Percentiles rank a stretch among this genome's conserved stretches.
Evolutionary conservation across 768 basidiomycete genomes (phyloP).

Genomic region (Fomitopsis serialis): DNA sequence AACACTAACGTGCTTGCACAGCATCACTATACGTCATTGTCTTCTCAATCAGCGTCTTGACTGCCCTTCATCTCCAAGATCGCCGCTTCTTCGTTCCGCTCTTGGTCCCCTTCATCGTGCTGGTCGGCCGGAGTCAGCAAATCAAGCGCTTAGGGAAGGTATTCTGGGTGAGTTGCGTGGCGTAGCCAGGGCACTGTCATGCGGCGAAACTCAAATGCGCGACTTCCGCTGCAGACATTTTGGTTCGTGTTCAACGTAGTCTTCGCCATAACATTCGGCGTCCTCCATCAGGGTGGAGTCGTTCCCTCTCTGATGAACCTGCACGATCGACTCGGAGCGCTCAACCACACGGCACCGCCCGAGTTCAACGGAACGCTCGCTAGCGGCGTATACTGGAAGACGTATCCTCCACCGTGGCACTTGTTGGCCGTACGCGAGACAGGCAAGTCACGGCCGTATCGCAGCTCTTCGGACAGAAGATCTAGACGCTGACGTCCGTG

Average conservation of each 20-base stretch:
- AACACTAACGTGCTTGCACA: conserved; percentile 5
- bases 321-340: conserved; percentile 19
- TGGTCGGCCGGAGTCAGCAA: conserved; percentile 23
- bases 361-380: neutral
- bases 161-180: conserved; percentile 31
- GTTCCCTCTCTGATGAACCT: conserved; percentile 32
- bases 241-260: conserved; percentile 26
- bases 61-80: conserved; percentile 34
- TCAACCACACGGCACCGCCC: neutral
- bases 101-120: conserved; percentile 27
- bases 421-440: conserved; percentile 27
- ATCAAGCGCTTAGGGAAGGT: conserved; percentile 17
- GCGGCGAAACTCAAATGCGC: neutral
- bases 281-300: conserved; percentile 37
- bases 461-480: no score
- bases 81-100: conserved; percentile 33
- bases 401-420: conserved; percentile 34
- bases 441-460: conserved; percentile 5
- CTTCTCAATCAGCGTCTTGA: conserved; percentile 24
- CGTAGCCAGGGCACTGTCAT: neutral
- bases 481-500: neutral
- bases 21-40: conserved; percentile 26
- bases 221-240: conserved; percentile 14
- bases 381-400: conserved; percentile 34
- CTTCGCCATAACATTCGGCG: conserved; percentile 28